A percentile compares a stretch with the other conserved stretches of the same genome.
Evolutionary conservation across 305 asterid genomes (phyloP).

Genomic region (Fraxinus paxiana): DNA sequence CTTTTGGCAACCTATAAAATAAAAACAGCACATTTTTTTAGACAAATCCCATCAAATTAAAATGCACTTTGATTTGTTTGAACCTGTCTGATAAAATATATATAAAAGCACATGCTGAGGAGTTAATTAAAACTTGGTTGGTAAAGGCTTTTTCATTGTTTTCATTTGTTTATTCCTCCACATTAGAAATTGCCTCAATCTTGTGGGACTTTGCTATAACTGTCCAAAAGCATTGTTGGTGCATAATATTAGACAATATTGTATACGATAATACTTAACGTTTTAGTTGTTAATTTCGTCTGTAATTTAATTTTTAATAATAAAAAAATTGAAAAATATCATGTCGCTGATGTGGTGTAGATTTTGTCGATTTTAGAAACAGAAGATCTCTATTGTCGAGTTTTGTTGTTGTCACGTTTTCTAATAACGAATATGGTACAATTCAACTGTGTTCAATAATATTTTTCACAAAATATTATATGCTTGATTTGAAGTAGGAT

Average conservation of each 20-base stretch:
- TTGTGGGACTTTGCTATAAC: constrained; percentile 16
- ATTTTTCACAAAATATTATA: background rate
- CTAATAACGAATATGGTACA: background rate
- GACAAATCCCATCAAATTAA: constrained; percentile 27
- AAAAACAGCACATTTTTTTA: constrained; percentile 31
- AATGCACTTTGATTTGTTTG: constrained; percentile 20
- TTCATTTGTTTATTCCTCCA: constrained; percentile 31
- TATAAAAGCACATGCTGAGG: constrained; percentile 29
- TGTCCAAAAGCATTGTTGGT: background rate
- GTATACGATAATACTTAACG: background rate
- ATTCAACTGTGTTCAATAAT: background rate
- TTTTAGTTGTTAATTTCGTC: background rate
- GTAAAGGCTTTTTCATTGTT: constrained; percentile 12
- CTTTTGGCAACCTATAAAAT: background rate
- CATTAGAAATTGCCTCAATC: constrained; percentile 17
- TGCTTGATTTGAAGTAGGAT: constrained; percentile 23
- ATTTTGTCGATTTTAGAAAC: background rate
- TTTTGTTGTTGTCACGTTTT: background rate
- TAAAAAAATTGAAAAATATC: background rate
- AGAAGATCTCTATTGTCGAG: background rate
- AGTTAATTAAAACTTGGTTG: constrained; percentile 15
- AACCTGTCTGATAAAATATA: constrained; percentile 15
- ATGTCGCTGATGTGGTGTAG: background rate
- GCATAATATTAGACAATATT: background rate
- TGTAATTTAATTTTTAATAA: background rate